phyloP scores from a whole-genome alignment of 2,329 filamentous ascomycete genomes.

The Fusarium keratoplasticum region DNA sequence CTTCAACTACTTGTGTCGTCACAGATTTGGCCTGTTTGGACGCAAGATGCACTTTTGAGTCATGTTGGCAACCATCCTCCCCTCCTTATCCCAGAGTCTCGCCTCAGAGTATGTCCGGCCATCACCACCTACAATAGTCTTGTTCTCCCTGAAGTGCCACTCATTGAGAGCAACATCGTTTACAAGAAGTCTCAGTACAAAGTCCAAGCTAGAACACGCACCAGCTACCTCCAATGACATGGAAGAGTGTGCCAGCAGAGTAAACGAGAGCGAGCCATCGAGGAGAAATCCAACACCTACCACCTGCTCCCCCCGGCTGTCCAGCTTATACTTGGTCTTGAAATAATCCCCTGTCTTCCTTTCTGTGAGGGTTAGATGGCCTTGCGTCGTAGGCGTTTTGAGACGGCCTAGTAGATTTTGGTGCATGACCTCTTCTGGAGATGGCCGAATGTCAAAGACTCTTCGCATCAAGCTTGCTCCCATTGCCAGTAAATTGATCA shows the following conservation, averaged over 20 bases:
- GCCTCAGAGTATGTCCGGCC: background rate
- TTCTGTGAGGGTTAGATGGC: no score
- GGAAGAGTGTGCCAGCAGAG: background rate
- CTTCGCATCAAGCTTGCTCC: no score
- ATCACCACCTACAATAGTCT: background rate
- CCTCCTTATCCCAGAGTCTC: background rate
- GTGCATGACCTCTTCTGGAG: no score
- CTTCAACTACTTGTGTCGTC: background rate
- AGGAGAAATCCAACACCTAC: no score
- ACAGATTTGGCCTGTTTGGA: background rate
- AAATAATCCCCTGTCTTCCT: no score
- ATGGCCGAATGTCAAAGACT: no score
- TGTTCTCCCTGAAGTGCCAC: background rate
- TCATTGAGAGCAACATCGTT: background rate
- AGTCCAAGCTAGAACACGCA: background rate
- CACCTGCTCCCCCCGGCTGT: no score
- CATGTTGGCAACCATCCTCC: background rate
- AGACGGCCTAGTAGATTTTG: no score
- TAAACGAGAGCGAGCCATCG: no score
- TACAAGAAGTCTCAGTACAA: background rate
- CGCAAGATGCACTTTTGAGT: background rate
- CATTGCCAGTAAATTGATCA: no score
- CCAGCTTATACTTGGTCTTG: no score
- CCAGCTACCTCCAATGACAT: background rate
- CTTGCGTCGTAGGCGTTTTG: no score